phyloP scores from a whole-genome alignment of 306 rosid genomes.

The Mucuna pruriens region DNA sequence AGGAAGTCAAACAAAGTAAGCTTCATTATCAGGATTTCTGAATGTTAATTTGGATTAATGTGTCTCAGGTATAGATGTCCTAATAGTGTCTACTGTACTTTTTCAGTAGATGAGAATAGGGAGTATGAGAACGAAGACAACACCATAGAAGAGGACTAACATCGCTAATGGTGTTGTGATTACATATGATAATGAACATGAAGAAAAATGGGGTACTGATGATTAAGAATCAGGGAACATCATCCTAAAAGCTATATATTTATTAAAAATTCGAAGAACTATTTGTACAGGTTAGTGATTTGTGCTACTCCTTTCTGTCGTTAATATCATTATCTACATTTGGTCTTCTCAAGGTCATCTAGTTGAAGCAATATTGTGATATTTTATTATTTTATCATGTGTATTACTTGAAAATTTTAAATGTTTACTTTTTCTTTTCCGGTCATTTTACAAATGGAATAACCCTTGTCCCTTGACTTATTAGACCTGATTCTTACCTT shows the following conservation, averaged over 20 bases:
- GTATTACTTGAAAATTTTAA: neutral
- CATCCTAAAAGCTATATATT: conserved; percentile 38
- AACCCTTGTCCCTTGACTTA: neutral
- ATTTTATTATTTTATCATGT: neutral
- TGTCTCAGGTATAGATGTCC: neutral
- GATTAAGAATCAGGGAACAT: conserved; percentile 38
- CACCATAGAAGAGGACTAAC: conserved; percentile 50
- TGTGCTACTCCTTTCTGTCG: neutral
- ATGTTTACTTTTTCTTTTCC: neutral
- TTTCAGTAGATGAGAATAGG: conserved; percentile 46
- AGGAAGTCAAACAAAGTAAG: no score
- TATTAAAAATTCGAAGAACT: conserved; percentile 34
- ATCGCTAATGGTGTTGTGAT: conserved; percentile 49
- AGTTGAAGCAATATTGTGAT: neutral
- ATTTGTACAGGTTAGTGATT: conserved; percentile 43
- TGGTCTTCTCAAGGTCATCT: neutral
- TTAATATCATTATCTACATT: neutral
- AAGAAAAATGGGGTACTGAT: conserved; percentile 46
- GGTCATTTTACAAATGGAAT: neutral
- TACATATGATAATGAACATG: conserved; percentile 49
- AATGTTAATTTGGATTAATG: conserved; percentile 9
- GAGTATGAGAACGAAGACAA: conserved; percentile 40
- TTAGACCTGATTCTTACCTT: neutral
- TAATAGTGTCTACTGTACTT: neutral
- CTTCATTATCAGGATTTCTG: no score